Percentiles rank a stretch among this genome's conserved stretches.
Conservation (phyloP, 495 filamentous ascomycete genomes). For the Cercophora scortea region DNA sequence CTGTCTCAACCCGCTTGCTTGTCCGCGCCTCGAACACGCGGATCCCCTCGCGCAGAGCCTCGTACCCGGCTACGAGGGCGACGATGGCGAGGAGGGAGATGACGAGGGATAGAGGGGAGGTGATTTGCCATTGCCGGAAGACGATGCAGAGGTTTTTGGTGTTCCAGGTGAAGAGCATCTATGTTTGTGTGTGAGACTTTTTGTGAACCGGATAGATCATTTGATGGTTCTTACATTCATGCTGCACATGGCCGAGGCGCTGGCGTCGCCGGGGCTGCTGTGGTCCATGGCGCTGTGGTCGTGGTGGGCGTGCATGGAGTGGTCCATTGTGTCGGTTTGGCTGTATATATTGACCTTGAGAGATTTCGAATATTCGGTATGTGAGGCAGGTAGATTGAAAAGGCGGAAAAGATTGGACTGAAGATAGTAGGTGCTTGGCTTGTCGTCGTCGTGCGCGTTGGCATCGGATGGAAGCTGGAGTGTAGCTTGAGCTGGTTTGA, state of each 20-base stretch:
- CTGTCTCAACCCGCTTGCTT: constrained; percentile 40
- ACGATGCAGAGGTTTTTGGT: constrained; percentile 89
- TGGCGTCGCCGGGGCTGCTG: constrained; percentile 15
- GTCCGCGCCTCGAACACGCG: constrained; percentile 66
- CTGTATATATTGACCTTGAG: too few relatives aligned
- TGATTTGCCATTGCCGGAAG: constrained; percentile 85
- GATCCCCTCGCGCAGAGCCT: constrained; percentile 68
- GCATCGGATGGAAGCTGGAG: too few relatives aligned
- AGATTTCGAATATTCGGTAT: too few relatives aligned
- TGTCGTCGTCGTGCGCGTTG: too few relatives aligned
- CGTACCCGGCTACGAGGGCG: constrained; percentile 80
- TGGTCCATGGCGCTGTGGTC: constrained; percentile 41
- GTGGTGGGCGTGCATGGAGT: constrained; percentile 22
- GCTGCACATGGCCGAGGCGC: constrained; percentile 46
- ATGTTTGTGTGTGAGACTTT: not conserved
- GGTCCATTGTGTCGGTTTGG: constrained; percentile 1
- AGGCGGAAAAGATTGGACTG: too few relatives aligned
- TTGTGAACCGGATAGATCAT: too few relatives aligned
- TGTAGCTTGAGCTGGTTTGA: too few relatives aligned
- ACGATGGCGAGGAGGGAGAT: constrained; percentile 76
- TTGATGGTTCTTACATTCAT: constrained; percentile 59
- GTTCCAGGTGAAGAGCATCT: constrained; percentile 98
- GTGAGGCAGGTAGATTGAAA: too few relatives aligned
- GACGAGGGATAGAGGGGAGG: constrained; percentile 60
- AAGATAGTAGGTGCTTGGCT: too few relatives aligned